Evolutionary conservation across 208 protist genomes (phyloP).

Genomic region (Crithidia brevicula): DNA sequence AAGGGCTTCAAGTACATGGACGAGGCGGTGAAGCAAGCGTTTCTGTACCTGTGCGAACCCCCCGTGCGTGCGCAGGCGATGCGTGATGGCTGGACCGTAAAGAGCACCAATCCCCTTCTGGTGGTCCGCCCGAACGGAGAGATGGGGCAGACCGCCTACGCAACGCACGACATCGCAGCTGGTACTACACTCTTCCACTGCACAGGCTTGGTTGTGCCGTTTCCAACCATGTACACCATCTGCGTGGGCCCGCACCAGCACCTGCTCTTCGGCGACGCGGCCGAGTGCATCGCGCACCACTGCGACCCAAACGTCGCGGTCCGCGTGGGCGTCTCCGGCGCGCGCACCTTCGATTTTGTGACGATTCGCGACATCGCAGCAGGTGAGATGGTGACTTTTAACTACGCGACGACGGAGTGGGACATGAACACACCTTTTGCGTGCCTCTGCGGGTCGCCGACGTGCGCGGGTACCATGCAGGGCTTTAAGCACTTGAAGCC

Average conservation of each 20-base stretch:
- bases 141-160: conserved; percentile 89
- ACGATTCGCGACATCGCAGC: conserved; percentile 56
- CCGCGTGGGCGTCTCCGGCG: conserved; percentile 40
- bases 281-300: conserved; percentile 89
- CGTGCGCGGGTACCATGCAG: conserved; percentile 61
- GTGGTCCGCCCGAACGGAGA: conserved; percentile 73
- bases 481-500: conserved; percentile 75
- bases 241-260: conserved; percentile 73
- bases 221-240: conserved; percentile 92
- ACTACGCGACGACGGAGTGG: conserved; percentile 91
- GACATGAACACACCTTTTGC: conserved; percentile 86
- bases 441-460: conserved; percentile 77
- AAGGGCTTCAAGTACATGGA: conserved; percentile 77
- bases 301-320: conserved; percentile 89
- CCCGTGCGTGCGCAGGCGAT: conserved; percentile 81
- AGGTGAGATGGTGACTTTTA: conserved; percentile 88
- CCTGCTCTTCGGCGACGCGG: conserved; percentile 85
- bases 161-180: conserved; percentile 40
- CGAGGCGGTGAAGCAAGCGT: conserved; percentile 59
- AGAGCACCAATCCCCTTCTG: conserved; percentile 51
- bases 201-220: conserved; percentile 76
- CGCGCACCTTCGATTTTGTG: conserved; percentile 75
- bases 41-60: conserved; percentile 84
- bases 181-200: conserved; percentile 69
- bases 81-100: conserved; percentile 82